These are phyloP conservation scores for Colletotrichum sp. DNA, from an alignment of 2,329 filamentous ascomycete species.

Conservation along the genomic window DNA sequence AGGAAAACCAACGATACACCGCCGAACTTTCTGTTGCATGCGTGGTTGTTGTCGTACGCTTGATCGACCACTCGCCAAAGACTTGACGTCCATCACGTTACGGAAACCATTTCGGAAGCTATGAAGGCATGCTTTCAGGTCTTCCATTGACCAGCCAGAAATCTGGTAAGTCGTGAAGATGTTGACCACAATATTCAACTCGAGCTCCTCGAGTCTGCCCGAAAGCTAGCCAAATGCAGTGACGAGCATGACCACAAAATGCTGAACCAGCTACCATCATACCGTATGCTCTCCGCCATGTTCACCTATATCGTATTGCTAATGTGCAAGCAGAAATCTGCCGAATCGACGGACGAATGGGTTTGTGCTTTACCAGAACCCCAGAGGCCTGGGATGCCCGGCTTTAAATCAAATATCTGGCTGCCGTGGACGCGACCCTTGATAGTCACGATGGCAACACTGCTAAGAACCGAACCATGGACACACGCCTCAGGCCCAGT, in stretches of 20 bases:
- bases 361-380: background rate
- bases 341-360: too few species aligned
- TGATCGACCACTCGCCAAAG: background rate
- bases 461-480: fast-evolving
- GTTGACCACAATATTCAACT: too few species aligned
- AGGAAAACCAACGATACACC: too few species aligned
- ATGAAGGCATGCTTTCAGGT: too few species aligned
- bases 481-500: background rate
- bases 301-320: fast-evolving
- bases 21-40: background rate
- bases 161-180: too few species aligned
- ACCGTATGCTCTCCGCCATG: fast-evolving
- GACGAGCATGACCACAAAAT: background rate
- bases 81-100: too few species aligned
- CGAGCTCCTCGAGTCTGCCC: too few species aligned
- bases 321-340: too few species aligned
- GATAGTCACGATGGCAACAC: background rate
- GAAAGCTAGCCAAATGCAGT: fast-evolving
- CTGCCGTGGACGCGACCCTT: fast-evolving
- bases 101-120: too few species aligned
- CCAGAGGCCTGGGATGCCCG: fast-evolving
- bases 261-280: fast-evolving
- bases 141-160: too few species aligned
- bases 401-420: background rate
- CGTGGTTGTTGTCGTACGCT: fast-evolving